Percentiles rank a stretch among this genome's conserved stretches.
Evolutionary conservation across 257 asterid species (phyloP).

Genomic region (Solanum chaucha): DNA sequence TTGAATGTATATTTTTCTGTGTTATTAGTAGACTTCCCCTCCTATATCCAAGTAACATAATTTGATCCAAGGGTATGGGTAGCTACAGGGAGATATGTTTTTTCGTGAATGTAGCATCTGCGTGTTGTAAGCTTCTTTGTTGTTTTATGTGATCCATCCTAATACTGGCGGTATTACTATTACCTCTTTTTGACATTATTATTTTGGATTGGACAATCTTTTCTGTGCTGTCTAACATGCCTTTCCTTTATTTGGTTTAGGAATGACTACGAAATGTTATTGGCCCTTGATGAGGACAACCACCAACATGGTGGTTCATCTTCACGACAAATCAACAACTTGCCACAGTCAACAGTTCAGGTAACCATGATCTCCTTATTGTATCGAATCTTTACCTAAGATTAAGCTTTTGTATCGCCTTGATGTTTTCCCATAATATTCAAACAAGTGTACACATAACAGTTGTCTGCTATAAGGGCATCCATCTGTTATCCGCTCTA

Average conservation of each 20-base stretch:
- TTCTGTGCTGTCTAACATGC: neutral
- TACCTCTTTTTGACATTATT: neutral
- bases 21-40: neutral
- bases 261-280: slow-evolving; percentile 80
- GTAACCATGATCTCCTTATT: slow-evolving; percentile 15
- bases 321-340: slow-evolving; percentile 51
- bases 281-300: slow-evolving; percentile 87
- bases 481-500: neutral
- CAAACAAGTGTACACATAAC: neutral
- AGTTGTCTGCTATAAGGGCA: neutral
- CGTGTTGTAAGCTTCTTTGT: neutral
- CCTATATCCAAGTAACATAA: neutral
- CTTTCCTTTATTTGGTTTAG: slow-evolving; percentile 18
- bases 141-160: neutral
- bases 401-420: neutral
- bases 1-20: neutral
- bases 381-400: neutral
- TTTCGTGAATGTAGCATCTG: neutral
- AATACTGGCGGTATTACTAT: neutral
- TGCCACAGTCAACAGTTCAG: slow-evolving; percentile 84
- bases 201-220: neutral
- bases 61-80: neutral
- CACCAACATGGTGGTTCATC: slow-evolving; percentile 66
- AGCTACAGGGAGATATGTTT: neutral
- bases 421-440: neutral